These are phyloP conservation scores for Aspergillus floridensis DNA, from an alignment of 2,329 filamentous ascomycete genomes.

Conservation along the genomic window DNA sequence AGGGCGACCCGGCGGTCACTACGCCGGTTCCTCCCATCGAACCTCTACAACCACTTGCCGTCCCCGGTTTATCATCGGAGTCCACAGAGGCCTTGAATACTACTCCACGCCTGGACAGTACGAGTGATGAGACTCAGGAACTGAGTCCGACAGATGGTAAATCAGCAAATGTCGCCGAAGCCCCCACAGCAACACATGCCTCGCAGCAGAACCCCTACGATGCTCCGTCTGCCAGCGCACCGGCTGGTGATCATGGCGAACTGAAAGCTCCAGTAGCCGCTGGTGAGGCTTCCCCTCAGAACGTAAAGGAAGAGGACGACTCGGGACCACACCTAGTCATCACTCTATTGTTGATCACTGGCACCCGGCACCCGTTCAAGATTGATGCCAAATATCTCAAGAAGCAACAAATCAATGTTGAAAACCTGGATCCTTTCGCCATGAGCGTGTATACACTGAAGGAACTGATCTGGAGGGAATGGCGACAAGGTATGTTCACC, in stretches of 20 bases:
- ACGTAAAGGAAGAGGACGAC: slow-evolving; percentile 38
- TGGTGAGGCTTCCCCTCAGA: slow-evolving; percentile 22
- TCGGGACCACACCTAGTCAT: slow-evolving; percentile 52
- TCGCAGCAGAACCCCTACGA: slow-evolving; percentile 15
- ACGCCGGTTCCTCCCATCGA: slow-evolving; percentile 21
- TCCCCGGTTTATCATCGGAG: slow-evolving; percentile 14
- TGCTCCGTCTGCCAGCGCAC: slow-evolving; percentile 11
- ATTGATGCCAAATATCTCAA: slow-evolving; percentile 82
- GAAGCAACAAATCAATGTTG: slow-evolving; percentile 74
- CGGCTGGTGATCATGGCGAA: slow-evolving; percentile 24
- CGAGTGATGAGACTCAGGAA: slow-evolving; percentile 9
- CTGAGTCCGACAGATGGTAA: slow-evolving; percentile 15
- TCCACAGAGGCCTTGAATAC: slow-evolving; percentile 11
- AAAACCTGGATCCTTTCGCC: slow-evolving; percentile 76
- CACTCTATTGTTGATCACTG: slow-evolving; percentile 77
- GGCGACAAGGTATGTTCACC: slow-evolving; percentile 64
- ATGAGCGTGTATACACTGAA: slow-evolving; percentile 94
- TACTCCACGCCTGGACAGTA: slow-evolving; percentile 13
- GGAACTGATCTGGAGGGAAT: slow-evolving; percentile 88
- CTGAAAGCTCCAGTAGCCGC: slow-evolving; percentile 19
- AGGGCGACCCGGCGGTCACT: slow-evolving; percentile 18
- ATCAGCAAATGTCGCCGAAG: slow-evolving; percentile 25
- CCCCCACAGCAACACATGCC: slow-evolving; percentile 15
- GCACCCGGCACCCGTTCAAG: slow-evolving; percentile 82
- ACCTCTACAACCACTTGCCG: slow-evolving; percentile 13